A percentile compares a stretch with the other conserved stretches of the same genome.
phyloP scores from a whole-genome alignment of 192 early-diverging fungal genomes.

The Coemansia sp. region DNA sequence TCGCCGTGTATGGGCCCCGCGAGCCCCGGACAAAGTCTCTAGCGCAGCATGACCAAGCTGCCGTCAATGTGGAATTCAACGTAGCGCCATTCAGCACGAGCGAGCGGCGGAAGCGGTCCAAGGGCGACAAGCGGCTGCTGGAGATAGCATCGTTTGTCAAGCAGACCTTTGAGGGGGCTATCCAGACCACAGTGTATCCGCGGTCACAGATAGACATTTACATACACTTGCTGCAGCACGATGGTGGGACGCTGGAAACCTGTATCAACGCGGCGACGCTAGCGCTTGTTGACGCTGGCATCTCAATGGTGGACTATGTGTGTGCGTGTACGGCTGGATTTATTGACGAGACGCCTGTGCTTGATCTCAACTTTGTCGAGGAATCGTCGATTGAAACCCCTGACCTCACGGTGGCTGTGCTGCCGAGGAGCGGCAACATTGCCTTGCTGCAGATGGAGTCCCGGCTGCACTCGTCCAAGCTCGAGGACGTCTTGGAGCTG shows the following conservation, averaged over 20 bases:
- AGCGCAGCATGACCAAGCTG: conserved; percentile 67
- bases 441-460: conserved; percentile 87
- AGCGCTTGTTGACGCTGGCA: conserved; percentile 79
- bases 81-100: conserved; percentile 88
- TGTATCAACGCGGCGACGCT: conserved; percentile 83
- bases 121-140: conserved; percentile 85
- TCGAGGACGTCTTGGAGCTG: conserved; percentile 48
- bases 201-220: conserved; percentile 92
- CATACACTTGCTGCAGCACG: conserved; percentile 88
- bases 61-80: conserved; percentile 87
- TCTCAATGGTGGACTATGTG: conserved; percentile 80
- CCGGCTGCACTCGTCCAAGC: conserved; percentile 74
- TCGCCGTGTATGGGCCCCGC: conserved; percentile 88
- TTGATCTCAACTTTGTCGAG: conserved; percentile 86
- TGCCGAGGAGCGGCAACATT: conserved; percentile 81
- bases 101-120: conserved; percentile 79
- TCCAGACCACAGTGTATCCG: conserved; percentile 71
- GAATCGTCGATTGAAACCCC: conserved; percentile 81
- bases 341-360: conserved; percentile 66
- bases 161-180: conserved; percentile 89
- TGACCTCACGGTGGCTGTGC: conserved; percentile 80
- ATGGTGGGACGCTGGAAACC: conserved; percentile 79
- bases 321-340: conserved; percentile 87
- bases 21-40: conserved; percentile 65
- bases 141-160: conserved; percentile 83